A percentile compares a stretch with the other conserved stretches of the same genome.
phyloP scores from a whole-genome alignment of 768 basidiomycete species.

The Lactarius quietus region DNA sequence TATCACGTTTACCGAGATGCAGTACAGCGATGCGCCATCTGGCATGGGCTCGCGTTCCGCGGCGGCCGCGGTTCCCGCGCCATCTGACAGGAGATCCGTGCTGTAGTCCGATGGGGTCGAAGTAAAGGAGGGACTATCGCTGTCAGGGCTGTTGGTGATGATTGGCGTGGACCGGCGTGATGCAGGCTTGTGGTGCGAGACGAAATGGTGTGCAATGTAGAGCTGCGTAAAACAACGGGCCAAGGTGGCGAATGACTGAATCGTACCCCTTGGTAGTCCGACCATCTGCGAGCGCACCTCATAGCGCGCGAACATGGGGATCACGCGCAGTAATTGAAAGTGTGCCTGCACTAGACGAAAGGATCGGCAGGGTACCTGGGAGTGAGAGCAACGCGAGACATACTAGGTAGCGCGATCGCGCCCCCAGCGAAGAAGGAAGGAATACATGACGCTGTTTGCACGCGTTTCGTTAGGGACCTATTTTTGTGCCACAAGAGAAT shows the following conservation, averaged over 20 bases:
- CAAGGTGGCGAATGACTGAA: too few species aligned
- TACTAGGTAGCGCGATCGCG: too few species aligned
- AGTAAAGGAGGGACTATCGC: conserved; percentile 11
- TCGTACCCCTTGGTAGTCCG: conserved; percentile 76
- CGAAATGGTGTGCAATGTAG: conserved; percentile 61
- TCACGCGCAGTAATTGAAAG: conserved; percentile 68
- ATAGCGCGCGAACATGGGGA: conserved; percentile 62
- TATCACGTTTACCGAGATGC: conserved; percentile 56
- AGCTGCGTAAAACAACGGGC: conserved; percentile 38
- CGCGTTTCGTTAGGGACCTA: conserved; percentile 37
- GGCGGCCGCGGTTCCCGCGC: conserved; percentile 8
- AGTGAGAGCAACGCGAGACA: neutral
- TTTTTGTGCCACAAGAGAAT: neutral
- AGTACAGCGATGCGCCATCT: conserved; percentile 59
- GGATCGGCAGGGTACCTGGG: neutral
- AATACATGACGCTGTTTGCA: conserved; percentile 47
- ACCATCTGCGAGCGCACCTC: conserved; percentile 49
- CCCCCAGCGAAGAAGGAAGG: conserved; percentile 58
- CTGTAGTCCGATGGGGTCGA: too few species aligned
- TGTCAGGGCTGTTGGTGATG: conserved; percentile 22
- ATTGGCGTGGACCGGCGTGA: conserved; percentile 34
- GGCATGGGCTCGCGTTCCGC: conserved; percentile 35
- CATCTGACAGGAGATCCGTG: too few species aligned
- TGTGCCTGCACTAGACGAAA: conserved; percentile 46
- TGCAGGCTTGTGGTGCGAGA: conserved; percentile 46